Evolutionary conservation across 2,329 filamentous ascomycete genomes (phyloP).

Genomic region (Aspergillus ibericus): DNA sequence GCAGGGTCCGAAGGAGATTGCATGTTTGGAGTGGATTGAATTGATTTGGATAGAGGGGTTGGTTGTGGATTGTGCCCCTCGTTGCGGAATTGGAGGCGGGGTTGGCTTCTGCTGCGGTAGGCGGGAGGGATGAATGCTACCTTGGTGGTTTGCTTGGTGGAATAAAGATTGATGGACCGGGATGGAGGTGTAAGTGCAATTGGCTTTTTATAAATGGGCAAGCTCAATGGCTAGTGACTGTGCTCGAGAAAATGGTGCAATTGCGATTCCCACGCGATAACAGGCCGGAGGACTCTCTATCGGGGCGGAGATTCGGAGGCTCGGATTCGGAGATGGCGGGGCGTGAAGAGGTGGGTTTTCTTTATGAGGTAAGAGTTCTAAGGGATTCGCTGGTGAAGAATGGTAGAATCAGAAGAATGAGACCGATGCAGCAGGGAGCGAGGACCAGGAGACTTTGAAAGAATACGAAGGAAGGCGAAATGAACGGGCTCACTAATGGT

Average conservation of each 20-base stretch:
- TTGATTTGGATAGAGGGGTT: background rate
- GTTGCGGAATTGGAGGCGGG: constrained; percentile 15
- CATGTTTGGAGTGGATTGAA: constrained; percentile 25
- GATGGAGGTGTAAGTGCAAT: background rate
- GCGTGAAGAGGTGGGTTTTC: background rate
- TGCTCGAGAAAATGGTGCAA: background rate
- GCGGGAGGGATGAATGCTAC: background rate
- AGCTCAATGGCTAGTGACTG: background rate
- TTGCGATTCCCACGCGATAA: background rate
- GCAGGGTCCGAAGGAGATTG: constrained; percentile 34
- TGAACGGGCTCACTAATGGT: constrained; percentile 18
- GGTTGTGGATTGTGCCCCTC: constrained; percentile 24
- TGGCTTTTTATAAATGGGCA: background rate
- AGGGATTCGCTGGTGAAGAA: background rate
- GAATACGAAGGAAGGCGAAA: constrained; percentile 5
- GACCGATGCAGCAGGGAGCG: background rate
- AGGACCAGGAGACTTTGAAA: constrained; percentile 1
- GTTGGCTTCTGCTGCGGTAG: background rate
- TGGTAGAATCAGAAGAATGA: background rate
- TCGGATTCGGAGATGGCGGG: constrained; percentile 4
- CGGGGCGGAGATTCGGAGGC: constrained; percentile 3
- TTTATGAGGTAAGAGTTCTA: background rate
- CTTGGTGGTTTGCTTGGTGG: background rate
- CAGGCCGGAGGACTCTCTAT: background rate
- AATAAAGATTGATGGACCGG: background rate